Conservation (phyloP, 192 early-diverging fungal genomes). For the Coemansia reversa region DNA sequence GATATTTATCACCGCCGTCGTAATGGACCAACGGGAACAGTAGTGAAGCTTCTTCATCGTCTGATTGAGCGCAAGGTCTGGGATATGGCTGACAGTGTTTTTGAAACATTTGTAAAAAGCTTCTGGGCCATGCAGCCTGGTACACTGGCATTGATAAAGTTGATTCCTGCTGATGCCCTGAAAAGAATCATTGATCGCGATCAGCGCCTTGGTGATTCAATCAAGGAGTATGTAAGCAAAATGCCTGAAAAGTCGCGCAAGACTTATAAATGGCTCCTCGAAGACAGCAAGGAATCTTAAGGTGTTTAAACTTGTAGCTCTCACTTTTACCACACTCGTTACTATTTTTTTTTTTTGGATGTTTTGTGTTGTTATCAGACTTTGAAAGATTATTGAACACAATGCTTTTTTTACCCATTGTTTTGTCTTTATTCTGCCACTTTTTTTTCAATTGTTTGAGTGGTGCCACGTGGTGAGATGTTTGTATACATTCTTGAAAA, state of each 20-base stretch:
- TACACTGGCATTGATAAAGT: conserved; percentile 31
- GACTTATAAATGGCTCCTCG: conserved; percentile 33
- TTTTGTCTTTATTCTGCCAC: no score
- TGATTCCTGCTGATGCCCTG: conserved; percentile 25
- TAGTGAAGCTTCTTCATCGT: conserved; percentile 20
- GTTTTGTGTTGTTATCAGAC: no score
- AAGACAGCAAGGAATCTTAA: neutral
- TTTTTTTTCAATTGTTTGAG: no score
- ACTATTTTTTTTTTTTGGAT: conserved; percentile 3
- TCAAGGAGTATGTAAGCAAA: conserved; percentile 36
- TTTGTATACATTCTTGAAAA: no score
- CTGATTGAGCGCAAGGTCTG: conserved; percentile 46
- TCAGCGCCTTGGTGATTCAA: conserved; percentile 4
- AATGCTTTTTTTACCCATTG: no score
- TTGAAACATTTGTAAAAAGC: conserved; percentile 20
- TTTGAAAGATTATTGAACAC: no score
- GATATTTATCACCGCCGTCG: conserved; percentile 21
- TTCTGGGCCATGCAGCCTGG: conserved; percentile 30
- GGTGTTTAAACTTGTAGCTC: no score
- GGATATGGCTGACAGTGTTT: conserved; percentile 25
- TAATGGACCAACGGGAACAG: conserved; percentile 24
- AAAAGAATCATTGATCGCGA: conserved; percentile 24
- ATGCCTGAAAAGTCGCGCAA: conserved; percentile 32
- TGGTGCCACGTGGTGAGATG: no score
- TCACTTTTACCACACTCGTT: neutral